These are phyloP conservation scores for Geoglossum cookeanum DNA, from an alignment of 2,329 filamentous ascomycete species.

Conservation along the genomic window DNA sequence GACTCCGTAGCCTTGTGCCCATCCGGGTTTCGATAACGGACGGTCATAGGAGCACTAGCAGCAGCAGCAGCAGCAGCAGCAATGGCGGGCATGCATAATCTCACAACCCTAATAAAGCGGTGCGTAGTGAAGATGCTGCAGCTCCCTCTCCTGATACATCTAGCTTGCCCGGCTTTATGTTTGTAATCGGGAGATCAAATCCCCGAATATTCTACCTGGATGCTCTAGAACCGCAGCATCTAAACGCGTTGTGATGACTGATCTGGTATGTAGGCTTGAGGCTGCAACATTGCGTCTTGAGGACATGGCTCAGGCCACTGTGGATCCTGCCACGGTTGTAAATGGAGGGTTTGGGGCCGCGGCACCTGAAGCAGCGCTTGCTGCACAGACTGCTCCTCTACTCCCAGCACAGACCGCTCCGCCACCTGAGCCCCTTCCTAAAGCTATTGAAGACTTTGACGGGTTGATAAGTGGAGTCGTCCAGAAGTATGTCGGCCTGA, in stretches of 20 bases:
- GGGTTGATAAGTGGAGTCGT: constrained; percentile 54
- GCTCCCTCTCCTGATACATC: neutral
- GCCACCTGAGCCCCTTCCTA: constrained; percentile 40
- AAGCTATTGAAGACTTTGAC: constrained; percentile 78
- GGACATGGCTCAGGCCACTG: constrained; percentile 70
- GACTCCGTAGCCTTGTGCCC: neutral
- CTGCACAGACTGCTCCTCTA: constrained; percentile 20
- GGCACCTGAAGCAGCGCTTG: constrained; percentile 16
- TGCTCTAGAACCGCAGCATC: neutral
- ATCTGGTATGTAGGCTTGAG: constrained; percentile 51
- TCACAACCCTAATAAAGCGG: constrained; percentile 97
- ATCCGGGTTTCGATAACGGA: neutral
- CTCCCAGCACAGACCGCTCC: constrained; percentile 26
- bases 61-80: constrained; percentile 48
- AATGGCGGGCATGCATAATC: constrained; percentile 73
- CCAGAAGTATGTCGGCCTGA: constrained; percentile 57
- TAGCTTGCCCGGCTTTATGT: neutral
- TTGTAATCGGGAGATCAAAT: neutral
- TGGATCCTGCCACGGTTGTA: constrained; percentile 27
- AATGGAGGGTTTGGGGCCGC: constrained; percentile 15
- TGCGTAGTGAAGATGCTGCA: constrained; percentile 28
- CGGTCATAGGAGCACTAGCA: constrained; percentile 12
- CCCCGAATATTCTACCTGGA: neutral
- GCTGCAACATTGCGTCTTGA: constrained; percentile 90
- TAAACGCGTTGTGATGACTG: neutral